These are phyloP conservation scores for Leishmania lainsoni DNA, from an alignment of 208 protist species.

Conservation along the genomic window DNA sequence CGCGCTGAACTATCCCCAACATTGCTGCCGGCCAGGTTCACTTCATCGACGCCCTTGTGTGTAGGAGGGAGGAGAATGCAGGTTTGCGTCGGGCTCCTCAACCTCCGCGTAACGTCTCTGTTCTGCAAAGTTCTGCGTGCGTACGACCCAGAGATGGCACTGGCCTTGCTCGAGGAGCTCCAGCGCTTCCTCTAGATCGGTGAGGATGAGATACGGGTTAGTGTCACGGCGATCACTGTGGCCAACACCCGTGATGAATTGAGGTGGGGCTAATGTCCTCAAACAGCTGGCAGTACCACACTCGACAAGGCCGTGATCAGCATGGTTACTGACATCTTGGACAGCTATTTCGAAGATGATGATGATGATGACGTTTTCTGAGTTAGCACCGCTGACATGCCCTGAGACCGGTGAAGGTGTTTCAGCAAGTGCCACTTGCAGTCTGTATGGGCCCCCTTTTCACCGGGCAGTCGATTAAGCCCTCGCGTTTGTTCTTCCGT, in stretches of 20 bases:
- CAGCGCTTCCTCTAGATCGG: constrained; percentile 93
- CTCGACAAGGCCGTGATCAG: constrained; percentile 95
- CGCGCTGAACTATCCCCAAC: constrained; percentile 99
- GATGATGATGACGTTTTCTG: constrained; percentile 37
- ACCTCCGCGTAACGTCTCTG: constrained; percentile 85
- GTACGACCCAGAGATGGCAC: constrained; percentile 92
- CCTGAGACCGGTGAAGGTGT: too few relatives aligned
- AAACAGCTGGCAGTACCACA: constrained; percentile 94
- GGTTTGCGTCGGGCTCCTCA: constrained; percentile 93
- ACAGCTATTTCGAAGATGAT: constrained; percentile 86
- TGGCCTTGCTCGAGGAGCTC: constrained; percentile 95
- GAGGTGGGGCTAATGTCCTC: constrained; percentile 93
- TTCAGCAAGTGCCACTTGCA: too few relatives aligned
- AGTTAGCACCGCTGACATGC: too few relatives aligned
- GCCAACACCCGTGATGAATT: constrained; percentile 85
- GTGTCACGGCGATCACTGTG: constrained; percentile 54
- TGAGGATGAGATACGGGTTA: constrained; percentile 48
- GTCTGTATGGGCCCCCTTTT: too few relatives aligned
- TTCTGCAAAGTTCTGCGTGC: constrained; percentile 92
- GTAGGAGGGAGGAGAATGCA: constrained; percentile 35
- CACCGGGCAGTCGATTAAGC: too few relatives aligned
- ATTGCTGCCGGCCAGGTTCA: constrained; percentile 96
- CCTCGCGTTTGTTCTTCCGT: too few relatives aligned
- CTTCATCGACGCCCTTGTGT: constrained; percentile 95
- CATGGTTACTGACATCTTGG: constrained; percentile 90